Base-by-base conservation (phyloP, 2,329 filamentous ascomycete genomes). In the Coleophoma crateriformis region DNA sequence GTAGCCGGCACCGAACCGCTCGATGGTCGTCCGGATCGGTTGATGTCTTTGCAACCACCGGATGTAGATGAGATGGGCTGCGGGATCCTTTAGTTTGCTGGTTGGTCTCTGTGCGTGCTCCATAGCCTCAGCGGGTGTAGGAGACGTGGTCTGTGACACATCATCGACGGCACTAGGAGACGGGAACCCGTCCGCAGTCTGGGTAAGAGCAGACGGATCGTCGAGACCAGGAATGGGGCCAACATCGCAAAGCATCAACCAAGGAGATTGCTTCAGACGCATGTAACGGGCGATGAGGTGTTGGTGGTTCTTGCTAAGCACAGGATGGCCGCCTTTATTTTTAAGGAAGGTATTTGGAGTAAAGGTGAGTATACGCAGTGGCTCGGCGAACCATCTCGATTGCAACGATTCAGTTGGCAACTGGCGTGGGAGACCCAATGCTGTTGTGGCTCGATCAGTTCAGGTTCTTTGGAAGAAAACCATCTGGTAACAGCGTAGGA, bases 31-130 rank as follows among this genome's bases (percentile, higher is more conserved):
- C 39, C 77, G 74, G 2, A 84, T 75, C 8, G 85, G 84, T 63
- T 97, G 92, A 51, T 88, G 87, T 44, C 82, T 78, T 66, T 97
- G 90, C 1, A 99, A 72, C 68, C 94, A 86, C 55, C 86, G 81
- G 51, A 99, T 74, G 63, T 99, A 99, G 4, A 82, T 83, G 27
- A 95, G 73, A 64, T 96, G 81, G 2, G 81, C 78, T 3, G 78
- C 78, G 2, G 76, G 73, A 52, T 85, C 76, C 59, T 77, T 68
- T 55, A 72, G 65, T 57, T 77, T 76, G 58, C 47, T 20, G 33
- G 76, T 73, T 55, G 70, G 54, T 52, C 71, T 67, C 51, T 60
- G 59, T 49, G 61, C 49, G 8, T 59, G 48, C 50, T 51, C 68
- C 17, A 64, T 70, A 13, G 65, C 82, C 63, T 94, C 87, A 3